Conservation (phyloP, 257 asterid species). For the Solanum gandarillasii region DNA sequence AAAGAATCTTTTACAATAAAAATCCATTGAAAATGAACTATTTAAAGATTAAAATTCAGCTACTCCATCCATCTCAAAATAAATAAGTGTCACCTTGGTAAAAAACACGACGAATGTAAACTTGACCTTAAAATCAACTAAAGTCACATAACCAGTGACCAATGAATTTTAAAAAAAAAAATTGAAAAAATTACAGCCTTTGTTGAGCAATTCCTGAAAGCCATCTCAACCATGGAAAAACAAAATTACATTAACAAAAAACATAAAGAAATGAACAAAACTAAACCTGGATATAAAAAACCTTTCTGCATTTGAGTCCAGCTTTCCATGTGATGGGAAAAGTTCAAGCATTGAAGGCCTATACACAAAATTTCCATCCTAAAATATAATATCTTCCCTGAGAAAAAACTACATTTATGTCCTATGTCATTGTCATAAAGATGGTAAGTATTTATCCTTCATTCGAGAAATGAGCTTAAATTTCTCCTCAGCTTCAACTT, state of each 20-base stretch:
- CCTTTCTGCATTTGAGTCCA: neutral
- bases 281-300: neutral
- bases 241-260: neutral
- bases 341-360: neutral
- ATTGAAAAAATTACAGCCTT: neutral
- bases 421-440: neutral
- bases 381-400: neutral
- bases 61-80: too few relatives aligned
- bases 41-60: too few relatives aligned
- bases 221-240: neutral
- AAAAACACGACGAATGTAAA: neutral
- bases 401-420: neutral
- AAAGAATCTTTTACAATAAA: too few relatives aligned
- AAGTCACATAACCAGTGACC: neutral
- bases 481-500: conserved; percentile 96
- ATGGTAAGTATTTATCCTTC: conserved; percentile 52
- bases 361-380: neutral
- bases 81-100: too few relatives aligned
- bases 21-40: too few relatives aligned
- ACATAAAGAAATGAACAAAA: neutral
- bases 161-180: neutral
- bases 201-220: neutral
- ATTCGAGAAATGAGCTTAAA: conserved; percentile 79
- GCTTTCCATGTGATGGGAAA: neutral
- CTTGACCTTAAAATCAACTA: neutral